Conservation (phyloP, 163 green algal species). For the Chloroidium sp. region DNA sequence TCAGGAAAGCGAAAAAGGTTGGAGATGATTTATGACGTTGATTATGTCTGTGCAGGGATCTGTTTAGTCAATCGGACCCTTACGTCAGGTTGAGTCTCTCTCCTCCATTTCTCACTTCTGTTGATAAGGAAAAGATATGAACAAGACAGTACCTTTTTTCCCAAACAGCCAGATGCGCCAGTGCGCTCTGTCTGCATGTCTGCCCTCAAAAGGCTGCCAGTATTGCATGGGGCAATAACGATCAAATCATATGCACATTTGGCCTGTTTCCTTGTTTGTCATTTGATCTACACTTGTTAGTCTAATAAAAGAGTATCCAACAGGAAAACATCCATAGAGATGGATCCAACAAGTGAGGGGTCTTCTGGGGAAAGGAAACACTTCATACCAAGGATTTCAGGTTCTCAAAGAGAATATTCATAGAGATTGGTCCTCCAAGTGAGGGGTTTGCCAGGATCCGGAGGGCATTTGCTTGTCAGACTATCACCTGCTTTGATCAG, state of each 20-base stretch:
- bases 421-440: no score
- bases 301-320: no score
- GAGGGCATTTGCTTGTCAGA: not conserved
- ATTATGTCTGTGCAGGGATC: constrained; percentile 5
- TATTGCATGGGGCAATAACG: not conserved
- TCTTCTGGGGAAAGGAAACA: no score
- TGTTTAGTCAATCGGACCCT: constrained; percentile 15
- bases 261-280: not conserved
- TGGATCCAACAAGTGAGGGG: no score
- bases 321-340: no score
- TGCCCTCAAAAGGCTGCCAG: no score
- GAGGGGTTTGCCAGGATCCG: not conserved
- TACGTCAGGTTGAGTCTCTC: constrained; percentile 12
- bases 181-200: not conserved
- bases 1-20: no score
- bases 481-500: not conserved
- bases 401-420: no score
- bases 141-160: not conserved
- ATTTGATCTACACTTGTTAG: no score
- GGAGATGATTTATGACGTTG: no score
- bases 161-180: not conserved
- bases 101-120: not conserved
- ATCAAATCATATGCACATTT: not conserved
- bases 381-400: no score
- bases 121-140: no score